These are phyloP conservation scores for Blastocystis sp. DNA, from an alignment of 352 stramenopile species.

Conservation along the genomic window DNA sequence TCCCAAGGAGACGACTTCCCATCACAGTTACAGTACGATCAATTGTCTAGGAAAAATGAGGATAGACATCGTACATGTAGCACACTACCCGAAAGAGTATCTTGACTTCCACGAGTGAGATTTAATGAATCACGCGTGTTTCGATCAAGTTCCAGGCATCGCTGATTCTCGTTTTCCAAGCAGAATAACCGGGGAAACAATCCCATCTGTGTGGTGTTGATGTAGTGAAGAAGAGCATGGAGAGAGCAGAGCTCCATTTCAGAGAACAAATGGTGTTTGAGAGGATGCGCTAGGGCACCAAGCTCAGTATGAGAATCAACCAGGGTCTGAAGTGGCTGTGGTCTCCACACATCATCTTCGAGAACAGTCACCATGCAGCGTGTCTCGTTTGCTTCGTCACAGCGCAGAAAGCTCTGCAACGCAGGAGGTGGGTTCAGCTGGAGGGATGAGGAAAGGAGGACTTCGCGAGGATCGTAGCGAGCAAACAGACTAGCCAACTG, in stretches of 20 bases:
- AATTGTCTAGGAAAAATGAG: neutral
- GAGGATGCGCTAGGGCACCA: neutral
- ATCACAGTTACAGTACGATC: conserved; percentile 39
- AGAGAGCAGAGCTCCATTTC: neutral
- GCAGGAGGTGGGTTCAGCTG: neutral
- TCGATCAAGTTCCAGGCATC: conserved; percentile 15
- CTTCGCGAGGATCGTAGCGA: conserved; percentile 29
- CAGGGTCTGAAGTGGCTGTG: neutral
- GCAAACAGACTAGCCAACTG: conserved; percentile 39
- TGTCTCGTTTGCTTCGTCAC: neutral
- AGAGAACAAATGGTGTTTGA: neutral
- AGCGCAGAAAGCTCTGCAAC: neutral
- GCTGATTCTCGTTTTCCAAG: neutral
- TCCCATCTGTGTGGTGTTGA: conserved; percentile 48
- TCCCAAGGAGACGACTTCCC: conserved; percentile 38
- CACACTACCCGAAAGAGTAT: neutral
- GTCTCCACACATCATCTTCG: neutral
- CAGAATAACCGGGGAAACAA: conserved; percentile 14
- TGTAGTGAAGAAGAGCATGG: neutral
- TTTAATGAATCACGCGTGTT: conserved; percentile 51
- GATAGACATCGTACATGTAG: neutral
- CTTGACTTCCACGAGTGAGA: neutral
- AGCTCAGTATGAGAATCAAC: neutral
- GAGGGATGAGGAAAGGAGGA: neutral
- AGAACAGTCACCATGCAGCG: neutral